Percentiles rank a stretch among this genome's conserved stretches.
Conservation (phyloP, 768 basidiomycete genomes). For the Pleurotus giganteus region DNA sequence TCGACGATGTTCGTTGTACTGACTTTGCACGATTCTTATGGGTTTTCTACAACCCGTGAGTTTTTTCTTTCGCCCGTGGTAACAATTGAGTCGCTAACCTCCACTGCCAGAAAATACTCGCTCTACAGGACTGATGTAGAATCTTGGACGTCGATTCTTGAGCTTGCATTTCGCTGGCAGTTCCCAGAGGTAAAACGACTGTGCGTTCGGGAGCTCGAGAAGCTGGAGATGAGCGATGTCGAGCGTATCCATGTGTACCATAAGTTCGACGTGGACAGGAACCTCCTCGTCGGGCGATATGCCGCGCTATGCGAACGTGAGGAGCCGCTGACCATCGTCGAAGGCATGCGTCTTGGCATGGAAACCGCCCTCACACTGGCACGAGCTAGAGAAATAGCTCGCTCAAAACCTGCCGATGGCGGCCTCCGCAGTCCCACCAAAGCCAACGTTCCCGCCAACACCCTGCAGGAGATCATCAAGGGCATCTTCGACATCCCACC, state of each 20-base stretch:
- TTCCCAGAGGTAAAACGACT: constrained; percentile 58
- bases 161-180: constrained; percentile 53
- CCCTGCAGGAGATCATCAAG: constrained; percentile 33
- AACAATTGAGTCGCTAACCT: not conserved
- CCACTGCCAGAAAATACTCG: constrained; percentile 48
- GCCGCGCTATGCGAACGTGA: constrained; percentile 48
- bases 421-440: constrained; percentile 35
- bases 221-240: constrained; percentile 33
- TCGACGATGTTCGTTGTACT: constrained; percentile 34
- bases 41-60: constrained; percentile 56
- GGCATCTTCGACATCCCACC: constrained; percentile 28
- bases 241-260: constrained; percentile 51
- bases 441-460: constrained; percentile 26
- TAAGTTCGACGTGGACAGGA: constrained; percentile 42
- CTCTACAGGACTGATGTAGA: constrained; percentile 47
- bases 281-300: constrained; percentile 51
- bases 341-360: constrained; percentile 55
- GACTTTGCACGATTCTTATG: constrained; percentile 50
- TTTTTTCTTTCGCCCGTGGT: constrained; percentile 9
- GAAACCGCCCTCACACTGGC: constrained; percentile 54
- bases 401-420: constrained; percentile 27
- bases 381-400: constrained; percentile 48
- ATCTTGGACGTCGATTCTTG: constrained; percentile 58
- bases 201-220: constrained; percentile 57
- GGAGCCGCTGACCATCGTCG: constrained; percentile 48